These are phyloP conservation scores for Senna siamea DNA, from an alignment of 306 rosid genomes.

Conservation along the genomic window DNA sequence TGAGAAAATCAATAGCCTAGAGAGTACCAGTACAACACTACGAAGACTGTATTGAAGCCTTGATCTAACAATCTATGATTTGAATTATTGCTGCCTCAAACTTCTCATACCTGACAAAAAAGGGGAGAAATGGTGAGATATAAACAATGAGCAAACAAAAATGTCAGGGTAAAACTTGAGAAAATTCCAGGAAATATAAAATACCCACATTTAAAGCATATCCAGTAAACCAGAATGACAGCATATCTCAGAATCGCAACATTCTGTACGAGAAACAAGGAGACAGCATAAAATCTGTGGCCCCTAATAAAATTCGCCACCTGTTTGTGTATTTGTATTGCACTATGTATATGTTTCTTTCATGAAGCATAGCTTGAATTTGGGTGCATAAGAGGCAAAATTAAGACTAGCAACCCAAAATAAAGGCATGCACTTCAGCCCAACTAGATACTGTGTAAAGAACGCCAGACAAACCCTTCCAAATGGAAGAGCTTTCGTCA, in stretches of 20 bases:
- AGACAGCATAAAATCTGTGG: constrained; percentile 66
- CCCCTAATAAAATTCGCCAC: constrained; percentile 77
- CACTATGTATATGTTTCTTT: constrained; percentile 51
- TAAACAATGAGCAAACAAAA: constrained; percentile 32
- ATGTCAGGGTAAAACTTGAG: constrained; percentile 9
- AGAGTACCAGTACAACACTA: constrained; percentile 49
- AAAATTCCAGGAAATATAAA: constrained; percentile 35
- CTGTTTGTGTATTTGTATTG: constrained; percentile 59
- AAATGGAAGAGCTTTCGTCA: constrained; percentile 59
- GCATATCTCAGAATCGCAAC: constrained; percentile 52
- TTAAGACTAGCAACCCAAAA: constrained; percentile 81
- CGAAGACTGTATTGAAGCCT: constrained; percentile 45
- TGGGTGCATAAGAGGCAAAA: constrained; percentile 50
- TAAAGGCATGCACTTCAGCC: constrained; percentile 98
- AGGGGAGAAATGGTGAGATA: constrained; percentile 25
- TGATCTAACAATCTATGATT: constrained; percentile 53
- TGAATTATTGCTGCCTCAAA: constrained; percentile 48
- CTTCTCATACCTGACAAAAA: constrained; percentile 54
- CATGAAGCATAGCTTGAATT: constrained; percentile 51
- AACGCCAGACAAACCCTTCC: constrained; percentile 83
- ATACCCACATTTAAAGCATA: constrained; percentile 58
- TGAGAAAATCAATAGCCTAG: constrained; percentile 52
- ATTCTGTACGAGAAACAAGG: constrained; percentile 56
- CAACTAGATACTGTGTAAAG: constrained; percentile 89
- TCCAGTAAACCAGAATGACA: constrained; percentile 44